Conservation (phyloP, 768 basidiomycete species). For the Lactarius trivialis region DNA sequence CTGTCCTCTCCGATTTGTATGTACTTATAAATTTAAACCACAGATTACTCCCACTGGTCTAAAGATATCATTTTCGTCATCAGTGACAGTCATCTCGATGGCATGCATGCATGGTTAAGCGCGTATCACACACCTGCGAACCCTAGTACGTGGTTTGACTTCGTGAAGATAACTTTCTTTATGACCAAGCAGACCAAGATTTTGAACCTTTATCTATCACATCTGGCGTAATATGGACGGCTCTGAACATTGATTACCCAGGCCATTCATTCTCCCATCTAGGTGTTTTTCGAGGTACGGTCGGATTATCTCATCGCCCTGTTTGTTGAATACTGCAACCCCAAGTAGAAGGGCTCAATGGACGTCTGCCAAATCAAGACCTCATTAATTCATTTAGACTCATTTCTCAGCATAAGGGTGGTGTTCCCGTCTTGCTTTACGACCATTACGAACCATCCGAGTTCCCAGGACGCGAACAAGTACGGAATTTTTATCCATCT, state of each 20-base stretch:
- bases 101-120: constrained; percentile 88
- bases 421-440: constrained; percentile 75
- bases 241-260: constrained; percentile 90
- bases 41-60: constrained; percentile 88
- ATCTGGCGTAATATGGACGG: constrained; percentile 94
- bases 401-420: constrained; percentile 65
- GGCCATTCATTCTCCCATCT: constrained; percentile 95
- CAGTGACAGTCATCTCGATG: constrained; percentile 82
- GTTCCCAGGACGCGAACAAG: constrained; percentile 28
- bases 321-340: not conserved
- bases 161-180: not conserved
- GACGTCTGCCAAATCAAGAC: constrained; percentile 94
- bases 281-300: constrained; percentile 87
- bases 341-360: constrained; percentile 82
- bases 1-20: not conserved
- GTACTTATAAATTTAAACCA: not conserved
- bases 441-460: constrained; percentile 58
- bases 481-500: constrained; percentile 31
- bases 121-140: constrained; percentile 70
- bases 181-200: constrained; percentile 46
- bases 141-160: constrained; percentile 44
- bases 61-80: constrained; percentile 90
- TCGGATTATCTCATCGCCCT: not conserved
- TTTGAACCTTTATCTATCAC: constrained; percentile 54
- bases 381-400: constrained; percentile 74